Evolutionary conservation across 2,329 filamentous ascomycete genomes (phyloP), one percentile per base, ranked within the genome.

Genomic region (Fusarium sp.): DNA sequence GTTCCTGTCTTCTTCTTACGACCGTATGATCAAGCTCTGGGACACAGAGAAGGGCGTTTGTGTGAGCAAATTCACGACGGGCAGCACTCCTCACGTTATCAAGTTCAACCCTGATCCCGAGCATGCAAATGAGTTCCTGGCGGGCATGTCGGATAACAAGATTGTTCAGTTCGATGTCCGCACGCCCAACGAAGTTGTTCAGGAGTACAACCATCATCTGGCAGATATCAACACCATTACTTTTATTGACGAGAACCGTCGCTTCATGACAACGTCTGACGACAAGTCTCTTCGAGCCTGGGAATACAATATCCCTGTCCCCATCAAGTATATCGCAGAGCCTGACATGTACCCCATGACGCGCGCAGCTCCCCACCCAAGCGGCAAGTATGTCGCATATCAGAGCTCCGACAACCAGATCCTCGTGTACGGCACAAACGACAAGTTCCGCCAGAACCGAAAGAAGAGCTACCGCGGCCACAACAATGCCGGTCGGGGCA

Each of bases 61-160:
- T 73, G 80, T 97, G 66, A 89, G 87, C 71, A 92, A 92, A 55
- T 99, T 96, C 81, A 92, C 90, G 15, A 96, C 92, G 1, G 94
- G 94, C 73, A 96, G 96, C 80, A 98, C 93, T 12, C 94, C 95
- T 6, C 95, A 99, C 74, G 93, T 97, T 48, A 83, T 99, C 68
- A 89, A 91, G 68, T 98, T 98, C 83, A 96, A 98, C 77, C 93
- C 94, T 0, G 86, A 88, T 44, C 80, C 84, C 0, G 88, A 91
- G 50, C 87, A 90, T 66, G 86, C 89, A 8, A 90, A 95, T 74
- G 94, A 98, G 76, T 99, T 99, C 77, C 79, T 99, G 53, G 93
- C 93, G 2, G 95, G 95, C 71, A 96, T 98, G 92, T 95, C 92
- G 34, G 94, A 99, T 78, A 99, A 99, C 83, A 97, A 97, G 82